These are phyloP conservation scores for Candida odintsovae DNA, from an alignment of 805 yeast species.

Conservation along the genomic window DNA sequence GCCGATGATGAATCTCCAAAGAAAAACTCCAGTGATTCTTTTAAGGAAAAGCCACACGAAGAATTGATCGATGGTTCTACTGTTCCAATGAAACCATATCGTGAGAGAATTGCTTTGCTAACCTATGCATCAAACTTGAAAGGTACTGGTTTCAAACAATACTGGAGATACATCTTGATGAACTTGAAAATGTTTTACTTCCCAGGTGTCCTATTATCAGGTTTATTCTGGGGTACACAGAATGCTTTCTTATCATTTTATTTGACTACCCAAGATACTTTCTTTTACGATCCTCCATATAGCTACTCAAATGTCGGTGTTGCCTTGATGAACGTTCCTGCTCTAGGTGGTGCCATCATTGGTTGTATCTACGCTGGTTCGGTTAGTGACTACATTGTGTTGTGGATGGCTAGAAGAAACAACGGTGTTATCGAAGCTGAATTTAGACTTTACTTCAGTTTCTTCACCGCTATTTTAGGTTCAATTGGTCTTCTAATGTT, in stretches of 20 bases:
- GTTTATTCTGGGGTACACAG: constrained; percentile 77
- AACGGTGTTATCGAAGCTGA: constrained; percentile 63
- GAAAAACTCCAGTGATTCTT: not conserved
- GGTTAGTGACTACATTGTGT: constrained; percentile 52
- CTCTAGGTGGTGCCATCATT: constrained; percentile 57
- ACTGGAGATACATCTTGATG: constrained; percentile 42
- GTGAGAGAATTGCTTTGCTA: constrained; percentile 40
- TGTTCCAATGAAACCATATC: constrained; percentile 38
- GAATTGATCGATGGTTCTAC: constrained; percentile 34
- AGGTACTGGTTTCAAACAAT: constrained; percentile 65
- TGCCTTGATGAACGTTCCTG: constrained; percentile 71
- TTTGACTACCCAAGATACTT: constrained; percentile 65
- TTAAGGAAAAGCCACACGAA: constrained; percentile 9
- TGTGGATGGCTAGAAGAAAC: constrained; percentile 55
- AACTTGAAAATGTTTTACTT: constrained; percentile 53
- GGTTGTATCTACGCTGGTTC: constrained; percentile 65
- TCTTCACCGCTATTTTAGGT: constrained; percentile 50
- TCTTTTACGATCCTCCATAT: constrained; percentile 62
- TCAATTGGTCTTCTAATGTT: constrained; percentile 60
- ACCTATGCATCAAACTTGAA: constrained; percentile 54
- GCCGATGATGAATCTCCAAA: not conserved
- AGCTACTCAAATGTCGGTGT: constrained; percentile 60
- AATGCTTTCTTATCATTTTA: constrained; percentile 73
- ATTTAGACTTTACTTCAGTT: constrained; percentile 51
- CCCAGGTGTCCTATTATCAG: constrained; percentile 62